A percentile compares a stretch with the other conserved stretches of the same genome.
Conservation (phyloP, 1,284 basidiomycete genomes). For the Ustilago trichophora region DNA sequence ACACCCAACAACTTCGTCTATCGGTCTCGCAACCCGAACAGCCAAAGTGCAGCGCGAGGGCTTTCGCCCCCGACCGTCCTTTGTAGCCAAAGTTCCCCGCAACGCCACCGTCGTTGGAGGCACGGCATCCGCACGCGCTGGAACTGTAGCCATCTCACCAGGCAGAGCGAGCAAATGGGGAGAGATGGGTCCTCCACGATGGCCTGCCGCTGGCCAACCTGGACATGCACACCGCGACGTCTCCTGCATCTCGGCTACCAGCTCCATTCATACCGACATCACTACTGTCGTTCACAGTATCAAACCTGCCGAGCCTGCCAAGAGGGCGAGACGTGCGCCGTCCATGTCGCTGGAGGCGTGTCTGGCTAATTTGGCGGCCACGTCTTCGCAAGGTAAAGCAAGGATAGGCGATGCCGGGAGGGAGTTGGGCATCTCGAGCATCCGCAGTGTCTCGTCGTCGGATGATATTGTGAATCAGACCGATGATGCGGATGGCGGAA, state of each 20-base stretch:
- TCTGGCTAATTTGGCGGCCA: constrained; percentile 35
- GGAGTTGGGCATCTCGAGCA: constrained; percentile 43
- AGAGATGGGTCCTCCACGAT: constrained; percentile 45
- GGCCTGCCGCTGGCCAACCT: constrained; percentile 27
- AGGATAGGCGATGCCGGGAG: constrained; percentile 26
- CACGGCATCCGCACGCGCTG: not conserved
- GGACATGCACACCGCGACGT: constrained; percentile 21
- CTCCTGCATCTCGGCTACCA: constrained; percentile 34
- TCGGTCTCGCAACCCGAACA: constrained; percentile 11
- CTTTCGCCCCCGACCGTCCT: constrained; percentile 42
- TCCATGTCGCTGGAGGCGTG: constrained; percentile 47
- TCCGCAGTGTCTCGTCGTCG: constrained; percentile 32
- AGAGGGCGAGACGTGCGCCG: constrained; percentile 27
- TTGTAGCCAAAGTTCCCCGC: constrained; percentile 35
- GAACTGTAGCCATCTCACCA: constrained; percentile 17
- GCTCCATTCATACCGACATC: constrained; percentile 43
- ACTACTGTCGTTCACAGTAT: constrained; percentile 40
- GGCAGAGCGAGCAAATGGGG: constrained; percentile 50
- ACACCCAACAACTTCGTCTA: constrained; percentile 21
- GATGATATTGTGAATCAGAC: constrained; percentile 31
- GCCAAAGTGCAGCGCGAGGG: constrained; percentile 38
- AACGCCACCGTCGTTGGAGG: constrained; percentile 27
- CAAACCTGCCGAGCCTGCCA: constrained; percentile 15
- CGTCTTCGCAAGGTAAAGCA: constrained; percentile 27
- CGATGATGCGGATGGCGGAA: too few relatives aligned